Conservation (phyloP, 2,329 filamentous ascomycete genomes). For the Cordyceps cicadae region DNA sequence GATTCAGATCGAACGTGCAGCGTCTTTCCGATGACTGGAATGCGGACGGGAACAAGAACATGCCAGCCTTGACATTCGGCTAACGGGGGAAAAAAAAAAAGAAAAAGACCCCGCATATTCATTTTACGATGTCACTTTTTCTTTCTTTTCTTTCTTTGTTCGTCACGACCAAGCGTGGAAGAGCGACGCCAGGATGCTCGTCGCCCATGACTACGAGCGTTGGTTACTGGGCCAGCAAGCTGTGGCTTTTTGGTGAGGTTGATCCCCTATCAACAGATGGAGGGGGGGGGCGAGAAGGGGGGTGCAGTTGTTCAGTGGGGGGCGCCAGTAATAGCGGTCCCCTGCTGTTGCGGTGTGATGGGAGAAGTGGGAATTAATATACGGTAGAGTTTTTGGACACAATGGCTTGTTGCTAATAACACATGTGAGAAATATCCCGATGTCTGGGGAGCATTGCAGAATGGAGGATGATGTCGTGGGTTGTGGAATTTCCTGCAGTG, state of each 20-base stretch:
- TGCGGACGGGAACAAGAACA: not conserved
- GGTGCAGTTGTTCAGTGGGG: not conserved
- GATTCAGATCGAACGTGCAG: not conserved
- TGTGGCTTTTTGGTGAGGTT: no score
- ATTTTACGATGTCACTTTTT: not conserved
- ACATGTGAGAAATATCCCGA: not conserved
- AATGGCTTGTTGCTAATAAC: not conserved
- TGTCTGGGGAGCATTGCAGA: not conserved
- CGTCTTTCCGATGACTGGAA: not conserved
- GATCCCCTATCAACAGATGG: not conserved
- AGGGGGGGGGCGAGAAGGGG: not conserved
- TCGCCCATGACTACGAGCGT: constrained; percentile 10
- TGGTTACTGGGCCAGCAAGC: constrained; percentile 9
- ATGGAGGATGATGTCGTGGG: not conserved
- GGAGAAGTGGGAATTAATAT: not conserved
- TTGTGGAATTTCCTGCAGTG: not conserved
- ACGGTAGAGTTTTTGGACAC: not conserved
- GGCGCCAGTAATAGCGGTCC: not conserved
- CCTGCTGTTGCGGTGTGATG: constrained; percentile 1
- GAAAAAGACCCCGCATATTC: not conserved
- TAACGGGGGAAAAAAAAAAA: not conserved
- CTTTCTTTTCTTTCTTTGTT: not conserved
- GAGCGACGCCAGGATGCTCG: not conserved
- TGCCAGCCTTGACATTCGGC: not conserved
- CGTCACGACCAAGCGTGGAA: not conserved